Evolutionary conservation across 2,329 filamentous ascomycete species (phyloP).

Genomic region (Chaetomiaceae sp.): DNA sequence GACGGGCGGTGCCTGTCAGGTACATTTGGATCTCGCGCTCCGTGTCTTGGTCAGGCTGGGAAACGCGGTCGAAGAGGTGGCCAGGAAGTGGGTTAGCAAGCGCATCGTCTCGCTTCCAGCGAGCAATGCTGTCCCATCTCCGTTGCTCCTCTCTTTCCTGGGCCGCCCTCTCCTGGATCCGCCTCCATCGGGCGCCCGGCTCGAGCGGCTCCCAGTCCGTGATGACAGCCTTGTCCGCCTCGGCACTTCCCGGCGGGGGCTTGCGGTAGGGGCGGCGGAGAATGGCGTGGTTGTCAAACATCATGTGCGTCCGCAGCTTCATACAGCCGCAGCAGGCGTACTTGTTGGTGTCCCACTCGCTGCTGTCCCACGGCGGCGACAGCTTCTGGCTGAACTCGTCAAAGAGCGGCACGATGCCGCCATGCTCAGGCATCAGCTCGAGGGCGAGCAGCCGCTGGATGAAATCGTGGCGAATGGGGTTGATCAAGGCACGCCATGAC

Average conservation of each 20-base stretch:
- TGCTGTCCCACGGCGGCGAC: conserved; percentile 5
- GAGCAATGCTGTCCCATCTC: neutral
- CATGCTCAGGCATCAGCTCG: conserved; percentile 21
- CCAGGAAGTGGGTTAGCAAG: neutral
- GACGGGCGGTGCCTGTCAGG: conserved; percentile 11
- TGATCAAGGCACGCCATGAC: conserved; percentile 13
- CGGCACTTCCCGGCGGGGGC: conserved; percentile 15
- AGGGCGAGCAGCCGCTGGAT: conserved; percentile 22
- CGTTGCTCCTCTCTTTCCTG: neutral
- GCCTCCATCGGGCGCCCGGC: neutral
- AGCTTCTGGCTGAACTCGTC: neutral
- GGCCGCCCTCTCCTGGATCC: conserved; percentile 3
- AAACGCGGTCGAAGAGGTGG: neutral
- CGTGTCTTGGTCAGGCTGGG: neutral
- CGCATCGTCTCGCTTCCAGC: no score
- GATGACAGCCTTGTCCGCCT: conserved; percentile 4
- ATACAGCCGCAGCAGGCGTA: conserved; percentile 25
- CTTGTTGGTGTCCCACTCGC: conserved; percentile 15
- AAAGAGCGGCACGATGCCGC: conserved; percentile 20
- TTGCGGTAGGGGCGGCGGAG: conserved; percentile 18
- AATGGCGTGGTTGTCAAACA: conserved; percentile 24
- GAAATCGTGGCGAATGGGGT: conserved; percentile 17
- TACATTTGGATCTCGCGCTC: neutral
- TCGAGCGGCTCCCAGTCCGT: conserved; percentile 22
- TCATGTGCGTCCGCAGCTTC: conserved; percentile 22